phyloP scores from a whole-genome alignment of 2,329 filamentous ascomycete genomes.

The Periconia sp. region DNA sequence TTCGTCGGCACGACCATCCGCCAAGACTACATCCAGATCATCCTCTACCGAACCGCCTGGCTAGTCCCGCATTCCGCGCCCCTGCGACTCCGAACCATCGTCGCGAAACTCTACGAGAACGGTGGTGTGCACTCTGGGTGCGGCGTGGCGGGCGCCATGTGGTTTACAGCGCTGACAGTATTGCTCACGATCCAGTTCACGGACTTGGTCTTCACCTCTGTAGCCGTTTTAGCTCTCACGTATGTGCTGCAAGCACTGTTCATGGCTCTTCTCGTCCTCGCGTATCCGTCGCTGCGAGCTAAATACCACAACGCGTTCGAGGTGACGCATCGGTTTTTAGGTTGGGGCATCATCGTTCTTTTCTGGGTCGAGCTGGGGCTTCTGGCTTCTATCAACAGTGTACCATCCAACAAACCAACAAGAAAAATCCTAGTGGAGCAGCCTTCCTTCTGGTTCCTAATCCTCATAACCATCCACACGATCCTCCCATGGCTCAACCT shows the following conservation, averaged over 20 bases:
- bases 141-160: conserved; percentile 22
- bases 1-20: conserved; percentile 10
- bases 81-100: conserved; percentile 6
- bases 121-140: conserved; percentile 21
- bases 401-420: conserved; percentile 59
- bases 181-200: conserved; percentile 24
- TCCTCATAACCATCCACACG: conserved; percentile 64
- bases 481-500: conserved; percentile 71
- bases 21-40: conserved; percentile 18
- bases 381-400: conserved; percentile 49
- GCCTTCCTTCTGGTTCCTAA: conserved; percentile 64
- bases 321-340: conserved; percentile 18
- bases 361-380: conserved; percentile 43
- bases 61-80: conserved; percentile 9
- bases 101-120: conserved; percentile 18
- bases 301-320: conserved; percentile 19
- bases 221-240: conserved; percentile 9
- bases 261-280: conserved; percentile 7
- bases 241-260: conserved; percentile 5
- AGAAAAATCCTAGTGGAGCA: conserved; percentile 27
- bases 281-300: conserved; percentile 12
- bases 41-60: conserved; percentile 14
- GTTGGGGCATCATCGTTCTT: conserved; percentile 16
- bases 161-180: conserved; percentile 43
- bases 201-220: conserved; percentile 1